Conservation (phyloP, 2,329 filamentous ascomycete species). For the Ophiostoma perfectum region DNA sequence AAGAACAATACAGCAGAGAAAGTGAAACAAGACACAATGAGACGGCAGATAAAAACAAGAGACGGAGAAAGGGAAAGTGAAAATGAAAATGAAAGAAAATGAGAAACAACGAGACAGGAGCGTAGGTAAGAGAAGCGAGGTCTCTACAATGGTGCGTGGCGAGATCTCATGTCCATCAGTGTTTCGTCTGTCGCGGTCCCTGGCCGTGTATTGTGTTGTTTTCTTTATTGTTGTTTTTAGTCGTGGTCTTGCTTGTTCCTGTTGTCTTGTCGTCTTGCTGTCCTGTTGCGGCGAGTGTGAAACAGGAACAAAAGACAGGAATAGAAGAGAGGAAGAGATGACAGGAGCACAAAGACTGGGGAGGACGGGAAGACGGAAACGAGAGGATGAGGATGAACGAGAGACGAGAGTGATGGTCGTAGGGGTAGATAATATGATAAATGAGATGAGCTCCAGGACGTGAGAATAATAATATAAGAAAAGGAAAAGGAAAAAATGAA, state of each 20-base stretch:
- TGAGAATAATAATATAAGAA: background rate
- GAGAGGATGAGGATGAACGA: slow-evolving; percentile 10
- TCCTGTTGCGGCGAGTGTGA: slow-evolving; percentile 10
- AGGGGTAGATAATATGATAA: background rate
- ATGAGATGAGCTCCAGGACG: background rate
- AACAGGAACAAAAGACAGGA: background rate
- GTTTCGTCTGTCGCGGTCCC: slow-evolving; percentile 14
- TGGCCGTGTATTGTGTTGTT: slow-evolving; percentile 13
- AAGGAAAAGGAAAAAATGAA: background rate
- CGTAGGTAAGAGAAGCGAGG: background rate
- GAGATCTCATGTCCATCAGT: slow-evolving; percentile 11
- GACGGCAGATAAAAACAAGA: background rate
- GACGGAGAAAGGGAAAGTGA: slow-evolving; percentile 1
- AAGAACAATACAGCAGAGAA: background rate
- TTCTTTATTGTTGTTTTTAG: background rate
- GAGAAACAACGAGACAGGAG: background rate
- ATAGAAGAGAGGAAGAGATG: background rate
- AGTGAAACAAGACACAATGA: slow-evolving; percentile 11
- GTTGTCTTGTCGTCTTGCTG: background rate
- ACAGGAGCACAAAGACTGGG: background rate
- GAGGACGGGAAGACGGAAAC: slow-evolving; percentile 1
- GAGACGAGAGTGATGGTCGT: background rate
- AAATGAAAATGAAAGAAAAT: background rate
- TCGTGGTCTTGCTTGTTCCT: background rate
- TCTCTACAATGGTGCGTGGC: background rate